These are phyloP conservation scores for Pestalotiopsis sp. DNA, from an alignment of 2,329 filamentous ascomycete genomes.

Conservation along the genomic window DNA sequence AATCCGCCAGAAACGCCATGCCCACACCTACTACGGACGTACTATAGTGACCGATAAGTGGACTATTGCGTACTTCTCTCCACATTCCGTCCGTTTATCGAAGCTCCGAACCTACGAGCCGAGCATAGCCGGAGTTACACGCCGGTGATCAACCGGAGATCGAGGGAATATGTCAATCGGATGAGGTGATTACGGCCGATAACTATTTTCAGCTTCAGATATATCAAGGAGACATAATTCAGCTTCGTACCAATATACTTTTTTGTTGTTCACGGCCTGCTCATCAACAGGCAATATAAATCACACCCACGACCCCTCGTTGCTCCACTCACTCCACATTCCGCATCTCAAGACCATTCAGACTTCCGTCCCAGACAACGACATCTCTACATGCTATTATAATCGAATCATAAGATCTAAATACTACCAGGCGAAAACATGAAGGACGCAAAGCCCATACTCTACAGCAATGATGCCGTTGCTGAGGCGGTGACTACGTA, in stretches of 20 bases:
- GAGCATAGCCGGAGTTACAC: neutral
- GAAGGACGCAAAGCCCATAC: conserved; percentile 25
- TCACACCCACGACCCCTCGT: neutral
- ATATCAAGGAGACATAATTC: neutral
- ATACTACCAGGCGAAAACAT: too few species aligned
- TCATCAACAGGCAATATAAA: neutral
- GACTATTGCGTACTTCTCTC: neutral
- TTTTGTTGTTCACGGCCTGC: neutral
- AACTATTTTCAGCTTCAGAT: neutral
- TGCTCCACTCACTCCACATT: neutral
- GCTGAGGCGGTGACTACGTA: conserved; percentile 29
- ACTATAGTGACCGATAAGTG: neutral
- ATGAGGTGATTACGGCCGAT: neutral
- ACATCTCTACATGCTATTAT: neutral
- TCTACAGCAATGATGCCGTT: conserved; percentile 31
- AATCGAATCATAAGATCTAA: too few species aligned
- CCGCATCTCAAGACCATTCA: neutral
- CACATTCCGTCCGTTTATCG: neutral
- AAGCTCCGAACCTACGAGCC: neutral
- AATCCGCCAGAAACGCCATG: neutral
- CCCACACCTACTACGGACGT: neutral
- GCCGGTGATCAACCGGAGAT: neutral
- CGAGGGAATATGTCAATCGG: neutral
- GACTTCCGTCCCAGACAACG: neutral
- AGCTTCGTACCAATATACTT: too few species aligned